phyloP scores from a whole-genome alignment of 2,329 filamentous ascomycete genomes.

The Pseudopithomyces maydicus region DNA sequence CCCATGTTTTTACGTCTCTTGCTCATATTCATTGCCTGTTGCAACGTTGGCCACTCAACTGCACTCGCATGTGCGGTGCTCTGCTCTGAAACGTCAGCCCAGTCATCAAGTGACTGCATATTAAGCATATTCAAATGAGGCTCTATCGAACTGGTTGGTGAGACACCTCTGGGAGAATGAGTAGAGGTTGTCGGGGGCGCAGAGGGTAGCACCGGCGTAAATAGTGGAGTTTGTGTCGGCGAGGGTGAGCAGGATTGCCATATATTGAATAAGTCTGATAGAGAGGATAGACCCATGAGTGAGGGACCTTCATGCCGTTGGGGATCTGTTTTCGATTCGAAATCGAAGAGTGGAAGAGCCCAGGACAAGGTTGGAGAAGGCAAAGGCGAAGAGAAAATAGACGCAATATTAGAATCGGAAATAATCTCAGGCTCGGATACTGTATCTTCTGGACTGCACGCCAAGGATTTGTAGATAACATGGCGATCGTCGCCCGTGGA shows the following conservation, averaged over 20 bases:
- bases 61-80: slow-evolving; percentile 7
- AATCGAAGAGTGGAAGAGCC: background rate
- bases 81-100: background rate
- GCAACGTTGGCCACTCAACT: slow-evolving; percentile 23
- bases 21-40: slow-evolving; percentile 13
- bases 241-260: background rate
- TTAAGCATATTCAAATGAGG: background rate
- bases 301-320: background rate
- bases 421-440: background rate
- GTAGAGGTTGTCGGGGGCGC: background rate
- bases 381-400: background rate
- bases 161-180: background rate
- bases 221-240: background rate
- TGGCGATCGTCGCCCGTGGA: background rate
- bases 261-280: background rate
- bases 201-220: background rate
- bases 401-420: background rate
- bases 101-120: too few relatives aligned
- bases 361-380: background rate
- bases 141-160: too few relatives aligned
- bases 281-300: background rate
- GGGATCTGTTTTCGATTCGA: background rate
- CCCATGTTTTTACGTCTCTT: slow-evolving; percentile 3
- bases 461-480: background rate
- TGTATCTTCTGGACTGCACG: background rate